Conservation (phyloP, 2,329 filamentous ascomycete genomes). For the Ceratocystis cubensis region DNA sequence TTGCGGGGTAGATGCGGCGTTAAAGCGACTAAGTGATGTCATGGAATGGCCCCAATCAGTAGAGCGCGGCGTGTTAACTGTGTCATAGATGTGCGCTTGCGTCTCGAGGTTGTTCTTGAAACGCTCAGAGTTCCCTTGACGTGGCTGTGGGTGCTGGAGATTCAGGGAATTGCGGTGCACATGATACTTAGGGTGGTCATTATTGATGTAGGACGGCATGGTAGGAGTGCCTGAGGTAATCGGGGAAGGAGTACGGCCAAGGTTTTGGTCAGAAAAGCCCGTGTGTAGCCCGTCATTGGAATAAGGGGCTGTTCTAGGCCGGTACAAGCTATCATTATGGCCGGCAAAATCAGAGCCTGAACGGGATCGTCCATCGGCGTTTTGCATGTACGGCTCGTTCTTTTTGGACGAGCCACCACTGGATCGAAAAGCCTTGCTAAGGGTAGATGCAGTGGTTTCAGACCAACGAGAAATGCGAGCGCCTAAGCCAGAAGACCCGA, state of each 20-base stretch:
- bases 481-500: conserved; percentile 63
- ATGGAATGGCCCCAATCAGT: conserved; percentile 51
- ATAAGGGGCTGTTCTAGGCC: conserved; percentile 41
- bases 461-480: conserved; percentile 97
- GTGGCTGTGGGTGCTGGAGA: conserved; percentile 66
- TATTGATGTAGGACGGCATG: conserved; percentile 42
- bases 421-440: conserved; percentile 62
- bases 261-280: conserved; percentile 43
- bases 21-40: conserved; percentile 44
- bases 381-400: conserved; percentile 37
- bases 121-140: conserved; percentile 58
- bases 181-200: conserved; percentile 65
- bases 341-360: conserved; percentile 63
- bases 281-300: conserved; percentile 49
- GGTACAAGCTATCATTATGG: conserved; percentile 45
- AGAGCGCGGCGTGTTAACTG: conserved; percentile 46
- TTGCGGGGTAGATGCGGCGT: conserved; percentile 34
- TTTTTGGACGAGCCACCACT: conserved; percentile 43
- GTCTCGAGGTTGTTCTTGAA: conserved; percentile 63
- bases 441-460: conserved; percentile 83
- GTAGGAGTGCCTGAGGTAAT: conserved; percentile 31
- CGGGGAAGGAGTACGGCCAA: conserved; percentile 25
- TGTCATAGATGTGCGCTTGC: conserved; percentile 56
- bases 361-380: conserved; percentile 43
- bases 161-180: conserved; percentile 71